Base-by-base conservation (phyloP, 1,284 basidiomycete genomes). In the Rhodotorula sp. region DNA sequence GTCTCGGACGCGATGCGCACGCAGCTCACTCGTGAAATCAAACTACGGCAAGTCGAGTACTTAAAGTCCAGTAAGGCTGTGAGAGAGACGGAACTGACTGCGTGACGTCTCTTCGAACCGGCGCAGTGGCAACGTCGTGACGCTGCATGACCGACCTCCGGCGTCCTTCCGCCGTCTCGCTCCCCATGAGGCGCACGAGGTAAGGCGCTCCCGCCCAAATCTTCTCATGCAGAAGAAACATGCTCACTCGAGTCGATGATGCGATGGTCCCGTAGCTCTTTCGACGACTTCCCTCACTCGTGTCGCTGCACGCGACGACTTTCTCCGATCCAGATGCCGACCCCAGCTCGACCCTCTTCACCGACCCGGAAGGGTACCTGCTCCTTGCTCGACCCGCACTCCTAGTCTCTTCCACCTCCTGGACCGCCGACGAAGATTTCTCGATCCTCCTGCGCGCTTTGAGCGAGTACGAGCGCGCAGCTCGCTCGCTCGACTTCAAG, bases 351-450 rank as follows among this genome's bases (percentile, higher is more conserved):
- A 68, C 75, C 63, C 77, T 82, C 69, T 75, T 70, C 56, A 67
- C 73, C 44, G 37, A 62, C 54, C 45, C 67, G 45, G 53, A 81
- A 72, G 82, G 79, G 48, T 33, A 77, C 18, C 80, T 87, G 26
- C 85, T 89, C 22, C 74, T 82, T 4, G 88, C 91, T 74, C 85
- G 95, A 69, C 92, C 93, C 3, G 94, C 92, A 0, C 82, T 99
- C 5, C 78, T 98, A 29, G 88, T 99, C 29, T 93, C 91, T 37
- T 93, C 92, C 75, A 99, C 96, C 0, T 93, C 91, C 17, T 99
- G 96, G 95, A 99, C 96, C 0, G 88, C 91, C 12, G 96, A 99
- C 79, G 96, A 99, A 81, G 94, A 99, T 80, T 98, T 99, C 75
- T 83, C 85, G 5, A 85, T 96, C 56, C 85, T 99, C 8, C 81